Evolutionary conservation across 106 monocot genomes (phyloP).

Genomic region (Dendrobium huoshanense): DNA sequence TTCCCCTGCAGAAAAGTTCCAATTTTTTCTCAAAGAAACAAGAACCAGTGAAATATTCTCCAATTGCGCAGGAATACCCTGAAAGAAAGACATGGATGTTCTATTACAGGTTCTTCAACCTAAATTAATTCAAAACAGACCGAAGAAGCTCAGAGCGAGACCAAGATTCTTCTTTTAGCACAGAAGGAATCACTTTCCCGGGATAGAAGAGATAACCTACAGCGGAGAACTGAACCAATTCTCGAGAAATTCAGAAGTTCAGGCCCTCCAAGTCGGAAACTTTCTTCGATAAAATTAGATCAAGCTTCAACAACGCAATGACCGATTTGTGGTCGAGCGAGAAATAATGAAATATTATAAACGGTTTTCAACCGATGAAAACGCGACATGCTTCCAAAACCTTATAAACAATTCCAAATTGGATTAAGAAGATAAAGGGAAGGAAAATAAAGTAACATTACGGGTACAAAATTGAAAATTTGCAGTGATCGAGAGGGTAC

Average conservation of each 20-base stretch:
- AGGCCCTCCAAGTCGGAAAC: not conserved
- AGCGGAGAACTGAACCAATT: slow-evolving; percentile 1
- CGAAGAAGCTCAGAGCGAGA: not conserved
- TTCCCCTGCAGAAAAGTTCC: not conserved
- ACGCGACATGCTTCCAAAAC: too few relatives aligned
- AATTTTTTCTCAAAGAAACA: not conserved
- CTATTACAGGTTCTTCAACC: not conserved
- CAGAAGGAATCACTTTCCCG: not conserved
- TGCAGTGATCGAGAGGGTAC: too few relatives aligned
- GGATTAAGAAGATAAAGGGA: too few relatives aligned
- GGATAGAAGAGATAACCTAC: not conserved
- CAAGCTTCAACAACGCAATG: not conserved
- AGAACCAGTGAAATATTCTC: not conserved
- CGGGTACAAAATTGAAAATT: too few relatives aligned
- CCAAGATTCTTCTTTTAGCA: not conserved
- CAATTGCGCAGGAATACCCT: not conserved
- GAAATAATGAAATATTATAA: not conserved
- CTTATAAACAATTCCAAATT: too few relatives aligned
- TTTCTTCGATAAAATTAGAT: not conserved
- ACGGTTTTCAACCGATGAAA: not conserved
- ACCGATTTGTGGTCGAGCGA: not conserved
- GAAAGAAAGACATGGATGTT: not conserved
- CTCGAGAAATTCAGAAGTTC: not conserved
- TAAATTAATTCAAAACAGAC: not conserved
- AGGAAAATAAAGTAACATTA: too few relatives aligned